These are phyloP conservation scores for Marasmius sp. DNA, from an alignment of 1,284 basidiomycete genomes.

Conservation along the genomic window DNA sequence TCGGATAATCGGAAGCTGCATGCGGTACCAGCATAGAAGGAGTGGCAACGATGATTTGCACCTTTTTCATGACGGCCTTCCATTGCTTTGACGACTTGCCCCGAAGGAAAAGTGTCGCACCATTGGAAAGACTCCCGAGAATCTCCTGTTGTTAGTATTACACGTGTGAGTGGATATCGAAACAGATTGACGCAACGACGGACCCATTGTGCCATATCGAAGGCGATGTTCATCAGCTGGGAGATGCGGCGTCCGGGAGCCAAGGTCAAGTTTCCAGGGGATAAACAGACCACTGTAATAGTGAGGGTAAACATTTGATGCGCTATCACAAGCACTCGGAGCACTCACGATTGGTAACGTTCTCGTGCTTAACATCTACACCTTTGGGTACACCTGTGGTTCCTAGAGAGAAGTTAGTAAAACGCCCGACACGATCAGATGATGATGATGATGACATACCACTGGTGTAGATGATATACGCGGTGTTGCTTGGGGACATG, in stretches of 20 bases:
- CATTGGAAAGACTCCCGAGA: constrained; percentile 54
- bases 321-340: background rate
- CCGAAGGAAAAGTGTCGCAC: constrained; percentile 53
- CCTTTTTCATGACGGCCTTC: constrained; percentile 54
- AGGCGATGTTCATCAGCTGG: constrained; percentile 59
- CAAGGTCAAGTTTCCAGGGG: constrained; percentile 58
- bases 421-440: background rate
- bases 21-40: constrained; percentile 55
- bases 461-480: constrained; percentile 62
- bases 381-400: constrained; percentile 61
- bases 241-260: constrained; percentile 51
- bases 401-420: constrained; percentile 30
- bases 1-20: constrained; percentile 54
- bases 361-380: constrained; percentile 56
- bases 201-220: constrained; percentile 66
- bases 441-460: constrained; percentile 33
- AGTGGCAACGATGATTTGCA: constrained; percentile 56
- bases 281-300: constrained; percentile 47
- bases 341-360: constrained; percentile 55
- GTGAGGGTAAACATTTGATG: background rate
- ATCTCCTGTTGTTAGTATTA: constrained; percentile 41
- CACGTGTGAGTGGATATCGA: background rate
- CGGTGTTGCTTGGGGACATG: constrained; percentile 42
- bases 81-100: constrained; percentile 58
- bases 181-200: background rate